Conservation (phyloP, 75 land plant species). For the Cryptomeria japonica region DNA sequence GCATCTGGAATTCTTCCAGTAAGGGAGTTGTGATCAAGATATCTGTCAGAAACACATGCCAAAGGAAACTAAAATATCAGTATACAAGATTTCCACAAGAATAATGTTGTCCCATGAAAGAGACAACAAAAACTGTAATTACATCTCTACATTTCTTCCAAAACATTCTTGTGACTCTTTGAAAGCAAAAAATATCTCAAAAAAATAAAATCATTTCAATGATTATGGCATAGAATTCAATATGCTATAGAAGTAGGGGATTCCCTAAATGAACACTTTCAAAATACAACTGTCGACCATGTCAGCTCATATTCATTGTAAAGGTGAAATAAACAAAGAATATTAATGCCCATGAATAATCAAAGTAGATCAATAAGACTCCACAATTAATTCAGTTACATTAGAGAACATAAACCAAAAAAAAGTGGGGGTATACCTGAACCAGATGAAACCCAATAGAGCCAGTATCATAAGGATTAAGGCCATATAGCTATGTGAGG, state of each 20-base stretch:
- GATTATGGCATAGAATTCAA: conserved; percentile 2
- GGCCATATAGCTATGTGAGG: neutral
- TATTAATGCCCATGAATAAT: neutral
- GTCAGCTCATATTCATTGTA: neutral
- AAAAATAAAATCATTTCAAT: neutral
- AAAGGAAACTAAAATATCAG: neutral
- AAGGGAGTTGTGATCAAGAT: conserved; percentile 74
- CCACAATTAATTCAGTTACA: neutral
- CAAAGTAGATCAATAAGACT: neutral
- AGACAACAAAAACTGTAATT: neutral
- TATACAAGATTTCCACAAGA: neutral
- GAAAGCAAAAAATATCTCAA: neutral
- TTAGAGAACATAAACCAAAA: neutral
- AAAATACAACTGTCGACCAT: neutral
- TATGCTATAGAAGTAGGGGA: neutral
- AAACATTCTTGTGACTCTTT: neutral
- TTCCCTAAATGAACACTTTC: neutral
- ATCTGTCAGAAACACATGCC: conserved; percentile 46
- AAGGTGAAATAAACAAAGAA: neutral
- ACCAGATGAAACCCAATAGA: neutral
- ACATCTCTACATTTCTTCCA: neutral
- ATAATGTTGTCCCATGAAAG: neutral
- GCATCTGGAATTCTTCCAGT: conserved; percentile 72
- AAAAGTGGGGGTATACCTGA: neutral
- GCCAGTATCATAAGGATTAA: neutral